These are phyloP conservation scores for Boletus eberwhitei DNA, from an alignment of 768 basidiomycete genomes.

Conservation along the genomic window DNA sequence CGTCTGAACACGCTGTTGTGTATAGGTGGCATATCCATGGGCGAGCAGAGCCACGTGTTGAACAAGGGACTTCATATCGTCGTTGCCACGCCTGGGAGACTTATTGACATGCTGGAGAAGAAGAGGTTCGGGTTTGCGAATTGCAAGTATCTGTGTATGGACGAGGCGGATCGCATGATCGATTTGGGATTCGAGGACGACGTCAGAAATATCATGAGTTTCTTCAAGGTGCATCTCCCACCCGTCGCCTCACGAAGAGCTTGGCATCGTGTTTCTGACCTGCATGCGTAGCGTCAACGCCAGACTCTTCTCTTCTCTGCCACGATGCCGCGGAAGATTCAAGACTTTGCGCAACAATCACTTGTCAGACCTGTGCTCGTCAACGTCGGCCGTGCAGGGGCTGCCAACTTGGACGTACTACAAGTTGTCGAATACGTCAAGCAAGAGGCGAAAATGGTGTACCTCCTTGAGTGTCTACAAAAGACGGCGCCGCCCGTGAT, in stretches of 20 bases:
- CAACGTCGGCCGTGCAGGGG: constrained; percentile 97
- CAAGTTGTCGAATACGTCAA: constrained; percentile 99
- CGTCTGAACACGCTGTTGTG: constrained; percentile 85
- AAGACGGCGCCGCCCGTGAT: constrained; percentile 98
- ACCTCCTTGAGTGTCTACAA: constrained; percentile 93
- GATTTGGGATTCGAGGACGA: constrained; percentile 99
- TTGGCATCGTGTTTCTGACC: background rate
- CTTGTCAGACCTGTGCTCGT: constrained; percentile 93
- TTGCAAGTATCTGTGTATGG: constrained; percentile 97
- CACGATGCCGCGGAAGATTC: constrained; percentile 98
- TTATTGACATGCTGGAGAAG: constrained; percentile 99
- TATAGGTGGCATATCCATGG: constrained; percentile 98
- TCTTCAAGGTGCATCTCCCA: constrained; percentile 72
- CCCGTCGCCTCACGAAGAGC: background rate
- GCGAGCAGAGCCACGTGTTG: constrained; percentile 90
- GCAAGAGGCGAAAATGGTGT: constrained; percentile 99
- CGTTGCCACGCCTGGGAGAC: constrained; percentile 92
- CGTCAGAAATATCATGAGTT: constrained; percentile 98
- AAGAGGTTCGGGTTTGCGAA: constrained; percentile 86
- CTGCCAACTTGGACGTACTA: constrained; percentile 93
- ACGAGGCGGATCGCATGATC: constrained; percentile 99
- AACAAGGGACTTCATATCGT: constrained; percentile 93
- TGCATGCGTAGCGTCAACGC: constrained; percentile 69
- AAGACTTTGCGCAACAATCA: constrained; percentile 96
- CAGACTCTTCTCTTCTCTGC: constrained; percentile 98